Evolutionary conservation across 1,284 basidiomycete genomes (phyloP).

Genomic region (Veloboletus limbatus): DNA sequence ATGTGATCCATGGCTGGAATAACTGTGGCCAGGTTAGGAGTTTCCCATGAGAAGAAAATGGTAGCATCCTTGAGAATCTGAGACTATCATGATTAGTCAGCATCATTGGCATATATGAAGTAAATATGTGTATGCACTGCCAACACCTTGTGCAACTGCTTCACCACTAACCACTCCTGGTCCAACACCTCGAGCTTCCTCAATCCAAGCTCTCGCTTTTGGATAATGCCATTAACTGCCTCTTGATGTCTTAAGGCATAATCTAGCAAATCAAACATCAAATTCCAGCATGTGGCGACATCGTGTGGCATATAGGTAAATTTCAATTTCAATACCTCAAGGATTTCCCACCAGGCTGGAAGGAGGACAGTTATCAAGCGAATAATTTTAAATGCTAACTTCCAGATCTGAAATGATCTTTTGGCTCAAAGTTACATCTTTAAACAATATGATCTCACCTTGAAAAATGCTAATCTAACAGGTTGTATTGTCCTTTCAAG

Average conservation of each 20-base stretch:
- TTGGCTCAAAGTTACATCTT: neutral
- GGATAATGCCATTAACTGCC: neutral
- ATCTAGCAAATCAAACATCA: neutral
- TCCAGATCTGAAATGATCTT: neutral
- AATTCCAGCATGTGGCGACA: neutral
- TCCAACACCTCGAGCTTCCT: conserved; percentile 11
- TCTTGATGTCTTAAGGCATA: neutral
- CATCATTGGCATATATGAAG: neutral
- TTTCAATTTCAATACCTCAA: neutral
- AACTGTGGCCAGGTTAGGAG: conserved; percentile 4
- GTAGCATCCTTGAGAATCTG: conserved; percentile 5
- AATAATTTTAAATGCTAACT: conserved; percentile 1
- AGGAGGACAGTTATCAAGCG: conserved; percentile 1
- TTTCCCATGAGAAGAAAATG: neutral
- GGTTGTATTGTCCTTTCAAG: no score
- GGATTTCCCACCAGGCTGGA: neutral
- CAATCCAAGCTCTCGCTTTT: neutral
- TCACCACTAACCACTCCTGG: conserved; percentile 23
- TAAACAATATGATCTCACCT: no score
- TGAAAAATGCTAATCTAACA: no score
- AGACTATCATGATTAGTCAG: neutral
- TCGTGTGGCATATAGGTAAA: neutral
- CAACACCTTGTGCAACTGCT: conserved; percentile 28
- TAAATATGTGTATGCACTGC: conserved; percentile 14
- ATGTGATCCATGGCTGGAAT: conserved; percentile 24